phyloP scores from a whole-genome alignment of 2,329 filamentous ascomycete genomes.

The Aspergillus sp. region DNA sequence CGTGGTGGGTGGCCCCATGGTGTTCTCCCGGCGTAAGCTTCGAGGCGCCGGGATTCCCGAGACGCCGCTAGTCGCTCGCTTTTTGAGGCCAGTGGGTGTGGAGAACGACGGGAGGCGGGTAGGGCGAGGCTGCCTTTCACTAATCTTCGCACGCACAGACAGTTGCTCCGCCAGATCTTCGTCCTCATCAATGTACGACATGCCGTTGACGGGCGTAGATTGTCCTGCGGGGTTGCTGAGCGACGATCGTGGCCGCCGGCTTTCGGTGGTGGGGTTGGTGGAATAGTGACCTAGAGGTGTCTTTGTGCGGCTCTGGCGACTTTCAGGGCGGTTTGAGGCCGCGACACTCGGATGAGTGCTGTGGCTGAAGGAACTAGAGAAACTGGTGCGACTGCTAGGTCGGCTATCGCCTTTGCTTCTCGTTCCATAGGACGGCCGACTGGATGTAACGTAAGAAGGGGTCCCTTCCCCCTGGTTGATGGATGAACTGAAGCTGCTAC shows the following conservation, averaged over 20 bases:
- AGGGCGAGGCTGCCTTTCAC: slow-evolving; percentile 39
- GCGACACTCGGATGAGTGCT: slow-evolving; percentile 42
- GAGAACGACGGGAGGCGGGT: slow-evolving; percentile 53
- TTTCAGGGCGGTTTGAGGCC: slow-evolving; percentile 62
- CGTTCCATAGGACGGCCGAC: slow-evolving; percentile 55
- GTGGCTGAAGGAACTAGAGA: slow-evolving; percentile 51
- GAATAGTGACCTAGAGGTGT: slow-evolving; percentile 66
- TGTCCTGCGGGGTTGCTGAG: slow-evolving; percentile 64
- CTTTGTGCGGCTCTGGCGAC: slow-evolving; percentile 66
- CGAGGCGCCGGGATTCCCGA: slow-evolving; percentile 45
- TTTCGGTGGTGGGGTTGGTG: slow-evolving; percentile 52
- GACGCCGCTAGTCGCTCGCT: slow-evolving; percentile 56
- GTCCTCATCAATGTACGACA: slow-evolving; percentile 60
- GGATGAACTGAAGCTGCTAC: slow-evolving; percentile 47
- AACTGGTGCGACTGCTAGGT: slow-evolving; percentile 74
- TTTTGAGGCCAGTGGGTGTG: slow-evolving; percentile 53
- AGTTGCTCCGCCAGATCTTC: slow-evolving; percentile 53
- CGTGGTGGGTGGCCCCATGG: slow-evolving; percentile 54
- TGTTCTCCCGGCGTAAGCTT: slow-evolving; percentile 43
- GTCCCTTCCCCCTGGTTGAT: slow-evolving; percentile 41
- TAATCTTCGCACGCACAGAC: slow-evolving; percentile 30
- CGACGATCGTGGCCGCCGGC: slow-evolving; percentile 70
- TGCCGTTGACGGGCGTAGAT: slow-evolving; percentile 59
- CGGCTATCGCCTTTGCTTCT: slow-evolving; percentile 58
- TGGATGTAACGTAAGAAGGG: slow-evolving; percentile 40